Percentiles rank a stretch among this genome's conserved stretches.
Conservation (phyloP, 768 basidiomycete genomes). For the Collybiopsis confluens region DNA sequence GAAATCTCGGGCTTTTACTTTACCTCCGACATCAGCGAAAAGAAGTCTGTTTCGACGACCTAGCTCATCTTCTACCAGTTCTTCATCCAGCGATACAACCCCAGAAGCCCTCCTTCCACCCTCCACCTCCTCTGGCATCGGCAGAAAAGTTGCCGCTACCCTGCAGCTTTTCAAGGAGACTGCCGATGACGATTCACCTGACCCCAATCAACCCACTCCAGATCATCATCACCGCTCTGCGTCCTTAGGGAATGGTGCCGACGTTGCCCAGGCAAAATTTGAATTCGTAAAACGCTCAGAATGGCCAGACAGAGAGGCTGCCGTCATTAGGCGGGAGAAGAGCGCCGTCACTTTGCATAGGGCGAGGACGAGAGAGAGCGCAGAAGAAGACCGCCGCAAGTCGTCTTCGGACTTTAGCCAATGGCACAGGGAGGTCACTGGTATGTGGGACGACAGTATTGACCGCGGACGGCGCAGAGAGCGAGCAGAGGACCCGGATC, state of each 20-base stretch:
- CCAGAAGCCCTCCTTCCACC: constrained; percentile 9
- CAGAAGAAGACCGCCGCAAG: constrained; percentile 29
- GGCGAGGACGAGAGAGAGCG: constrained; percentile 48
- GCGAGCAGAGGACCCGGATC: constrained; percentile 40
- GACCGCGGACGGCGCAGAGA: constrained; percentile 62
- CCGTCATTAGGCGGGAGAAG: constrained; percentile 64
- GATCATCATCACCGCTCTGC: constrained; percentile 18
- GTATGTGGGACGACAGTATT: constrained; percentile 31
- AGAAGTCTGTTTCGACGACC: constrained; percentile 30
- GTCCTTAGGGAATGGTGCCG: constrained; percentile 36
- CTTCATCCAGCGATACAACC: constrained; percentile 27
- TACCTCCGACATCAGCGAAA: constrained; percentile 7
- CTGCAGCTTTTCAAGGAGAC: constrained; percentile 83
- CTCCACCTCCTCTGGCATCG: constrained; percentile 41
- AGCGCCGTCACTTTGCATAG: constrained; percentile 60
- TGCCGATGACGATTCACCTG: constrained; percentile 25
- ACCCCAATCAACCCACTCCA: constrained; percentile 26
- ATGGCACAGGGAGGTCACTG: constrained; percentile 51
- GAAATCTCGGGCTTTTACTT: constrained; percentile 9
- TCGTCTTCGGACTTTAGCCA: constrained; percentile 44
- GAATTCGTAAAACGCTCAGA: constrained; percentile 83
- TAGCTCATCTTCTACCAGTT: constrained; percentile 26
- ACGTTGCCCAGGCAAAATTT: constrained; percentile 65
- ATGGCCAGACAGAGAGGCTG: constrained; percentile 79
- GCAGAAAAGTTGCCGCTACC: constrained; percentile 80